phyloP scores from a whole-genome alignment of 2,329 filamentous ascomycete species.

The Colletotrichum incanum region DNA sequence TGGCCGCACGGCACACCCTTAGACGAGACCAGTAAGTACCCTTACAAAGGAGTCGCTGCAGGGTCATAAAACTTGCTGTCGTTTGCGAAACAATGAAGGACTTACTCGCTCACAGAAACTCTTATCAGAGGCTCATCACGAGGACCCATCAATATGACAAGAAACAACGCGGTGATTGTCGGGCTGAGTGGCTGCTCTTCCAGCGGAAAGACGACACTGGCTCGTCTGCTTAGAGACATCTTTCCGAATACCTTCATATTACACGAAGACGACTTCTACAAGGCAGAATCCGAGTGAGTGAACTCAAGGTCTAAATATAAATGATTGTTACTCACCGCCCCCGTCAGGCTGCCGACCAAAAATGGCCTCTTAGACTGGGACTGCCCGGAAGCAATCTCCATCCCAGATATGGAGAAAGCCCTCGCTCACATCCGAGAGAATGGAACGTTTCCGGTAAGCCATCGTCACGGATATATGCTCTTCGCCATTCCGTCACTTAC shows the following conservation, averaged over 20 bases:
- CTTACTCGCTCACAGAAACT: background rate
- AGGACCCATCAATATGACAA: conserved; percentile 48
- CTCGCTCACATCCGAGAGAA: conserved; percentile 79
- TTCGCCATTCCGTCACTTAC: conserved; percentile 45
- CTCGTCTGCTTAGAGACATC: conserved; percentile 85
- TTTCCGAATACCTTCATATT: conserved; percentile 86
- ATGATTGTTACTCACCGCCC: conserved; percentile 11
- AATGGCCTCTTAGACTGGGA: conserved; percentile 90
- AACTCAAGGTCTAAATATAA: background rate
- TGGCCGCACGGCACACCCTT: background rate
- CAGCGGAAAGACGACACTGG: conserved; percentile 95
- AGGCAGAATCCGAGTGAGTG: conserved; percentile 79
- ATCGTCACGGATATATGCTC: background rate
- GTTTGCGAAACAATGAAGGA: background rate
- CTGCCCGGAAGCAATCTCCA: conserved; percentile 83
- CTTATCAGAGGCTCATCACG: background rate
- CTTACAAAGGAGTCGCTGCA: background rate
- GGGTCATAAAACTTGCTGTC: too few relatives aligned
- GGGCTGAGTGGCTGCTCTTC: conserved; percentile 92
- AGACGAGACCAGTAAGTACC: background rate
- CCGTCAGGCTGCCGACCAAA: conserved; percentile 66
- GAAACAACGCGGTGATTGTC: conserved; percentile 74
- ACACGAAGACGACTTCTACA: conserved; percentile 97
- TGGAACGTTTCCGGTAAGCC: conserved; percentile 75
- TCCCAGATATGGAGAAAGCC: conserved; percentile 76